Base-by-base conservation (phyloP, 768 basidiomycete genomes). In the Rhodotorula kratochvilovae region DNA sequence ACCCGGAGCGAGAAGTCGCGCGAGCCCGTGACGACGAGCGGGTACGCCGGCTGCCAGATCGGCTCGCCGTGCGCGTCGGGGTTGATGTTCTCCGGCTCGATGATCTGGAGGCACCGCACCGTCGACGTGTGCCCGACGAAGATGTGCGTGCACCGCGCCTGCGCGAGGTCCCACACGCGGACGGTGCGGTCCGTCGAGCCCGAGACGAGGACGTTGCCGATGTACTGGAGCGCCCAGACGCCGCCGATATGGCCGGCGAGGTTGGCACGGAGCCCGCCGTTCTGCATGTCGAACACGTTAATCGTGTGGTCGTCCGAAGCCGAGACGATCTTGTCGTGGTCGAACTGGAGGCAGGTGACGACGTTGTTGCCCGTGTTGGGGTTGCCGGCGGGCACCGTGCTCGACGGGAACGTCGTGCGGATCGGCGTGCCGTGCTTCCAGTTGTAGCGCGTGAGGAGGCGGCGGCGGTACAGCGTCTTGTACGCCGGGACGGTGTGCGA, bases 271-370 rank as follows among this genome's bases (percentile, higher is more conserved):
- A 90, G 85, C 48, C 86, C 84, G 21, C 95, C 95, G 1, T 89
- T 90, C 36, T 85, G 80, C n/a, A 91, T 93, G 33, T 89, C 89
- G 80, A 95, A 97, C 57, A 99, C 87, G 78, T 94, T 91, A 78
- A 98, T 96, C 7, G 92, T 90, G 77, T 97, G 92, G 81, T 97
- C 94, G 80, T 99, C 95, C 1, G 92, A 95, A 19, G 95, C 94
- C 19, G 91, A 93, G 77, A 99, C 92, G 81, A 99, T 92, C 71
- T 94, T 91, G 42, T 90, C 90, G 70, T 88, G 87, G 61, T 95
- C 96, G 82, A 99, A 91, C 76, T 97, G 86, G 57, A 97, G 87
- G 80, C 93, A 96, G 53, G 95, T 99, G 79, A 99, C 92, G 71
- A 97, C 95, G 71, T 81, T 79, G 23, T 79, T 80, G 33, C 86